Base-by-base conservation (phyloP, 129 eudicot species). In the Centrapalus pauciflorus region DNA sequence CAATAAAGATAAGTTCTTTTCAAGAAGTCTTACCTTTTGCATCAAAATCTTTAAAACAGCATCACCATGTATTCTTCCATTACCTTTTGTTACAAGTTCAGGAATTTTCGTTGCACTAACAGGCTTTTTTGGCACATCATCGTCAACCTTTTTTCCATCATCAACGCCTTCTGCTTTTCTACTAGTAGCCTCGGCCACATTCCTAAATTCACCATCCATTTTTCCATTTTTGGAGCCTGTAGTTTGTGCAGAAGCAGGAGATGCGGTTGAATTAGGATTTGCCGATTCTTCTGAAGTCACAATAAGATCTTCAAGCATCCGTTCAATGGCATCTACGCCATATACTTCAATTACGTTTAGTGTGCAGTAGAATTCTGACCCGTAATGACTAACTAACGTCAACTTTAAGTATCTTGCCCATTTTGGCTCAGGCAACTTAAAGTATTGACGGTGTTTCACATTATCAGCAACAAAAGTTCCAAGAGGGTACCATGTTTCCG, bases 221-320 rank as follows among this genome's bases (percentile, higher is more conserved):
- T 79, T 85, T 51, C 72, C 48, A 4, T 67, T 76, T 21, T 55
- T 65, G 5, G 86, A 19, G 5, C 76, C 43, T n/a, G 76, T 28
- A 41, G 79, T 76, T 19, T 77, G 55, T 41, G 55, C 12, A 27
- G 77, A 40, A 27, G 72, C 59, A n/a, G 87, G 79, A 10, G 67
- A 21, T 24, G 73, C 63, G 9, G 88, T 81, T 45, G 84, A 70
- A 64, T 83, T 86, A 66, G 62, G 72, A 24, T 64, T 66, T 37
- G 66, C 34, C 14, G 90, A 75, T 69, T 83, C 87, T 48, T 74
- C 90, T 11, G 95, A 80, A 38, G 85, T 61, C 60, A 77, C 90
- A 26, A 89, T 86, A 68, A 93, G 88, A 82, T 89, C 99, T 76
- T 86, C 99, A 64, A 93, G 99, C 99, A 93, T 93, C 35, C 84